phyloP scores from a whole-genome alignment of 352 stramenopile species.

The Globisporangium middletonii region DNA sequence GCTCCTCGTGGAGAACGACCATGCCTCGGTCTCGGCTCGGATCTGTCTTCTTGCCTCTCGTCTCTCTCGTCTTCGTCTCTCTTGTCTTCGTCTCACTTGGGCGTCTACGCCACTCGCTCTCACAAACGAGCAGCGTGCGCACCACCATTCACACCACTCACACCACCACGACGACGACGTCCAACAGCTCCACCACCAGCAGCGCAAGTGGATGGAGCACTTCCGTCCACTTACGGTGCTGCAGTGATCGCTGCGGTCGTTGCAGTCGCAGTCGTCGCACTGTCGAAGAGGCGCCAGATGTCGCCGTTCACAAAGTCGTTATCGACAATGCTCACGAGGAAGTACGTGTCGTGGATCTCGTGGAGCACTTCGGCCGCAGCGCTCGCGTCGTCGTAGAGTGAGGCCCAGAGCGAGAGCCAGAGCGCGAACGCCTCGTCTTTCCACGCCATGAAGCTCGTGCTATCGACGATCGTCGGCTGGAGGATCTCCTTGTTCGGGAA shows the following conservation, averaged over 20 bases:
- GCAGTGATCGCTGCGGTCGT: slow-evolving; percentile 11
- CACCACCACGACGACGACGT: slow-evolving; percentile 2
- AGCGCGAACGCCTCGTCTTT: slow-evolving; percentile 97
- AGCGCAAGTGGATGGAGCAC: too few species aligned
- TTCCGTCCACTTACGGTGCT: background rate
- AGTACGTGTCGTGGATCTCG: slow-evolving; percentile 96
- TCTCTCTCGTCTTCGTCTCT: slow-evolving; percentile 5
- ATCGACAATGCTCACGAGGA: slow-evolving; percentile 98
- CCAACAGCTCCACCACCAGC: background rate
- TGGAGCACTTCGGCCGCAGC: slow-evolving; percentile 90
- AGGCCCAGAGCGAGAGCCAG: slow-evolving; percentile 95
- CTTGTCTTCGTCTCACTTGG: slow-evolving; percentile 2
- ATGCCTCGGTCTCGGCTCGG: slow-evolving; percentile 4
- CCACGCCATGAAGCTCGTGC: slow-evolving; percentile 93
- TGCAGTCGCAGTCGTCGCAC: slow-evolving; percentile 6
- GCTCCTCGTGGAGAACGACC: slow-evolving; percentile 34
- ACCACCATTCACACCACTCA: slow-evolving; percentile 1
- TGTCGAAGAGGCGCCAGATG: slow-evolving; percentile 78
- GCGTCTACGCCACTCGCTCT: too few species aligned
- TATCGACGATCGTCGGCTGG: slow-evolving; percentile 98
- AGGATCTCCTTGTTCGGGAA: slow-evolving; percentile 96
- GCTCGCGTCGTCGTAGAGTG: slow-evolving; percentile 92
- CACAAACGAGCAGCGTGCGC: too few species aligned
- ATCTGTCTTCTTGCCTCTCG: slow-evolving; percentile 10
- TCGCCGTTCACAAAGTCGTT: slow-evolving; percentile 94